Percentiles rank a stretch among this genome's conserved stretches.
phyloP scores from a whole-genome alignment of 257 asterid genomes.

The Fraxinus pennsylvanica region DNA sequence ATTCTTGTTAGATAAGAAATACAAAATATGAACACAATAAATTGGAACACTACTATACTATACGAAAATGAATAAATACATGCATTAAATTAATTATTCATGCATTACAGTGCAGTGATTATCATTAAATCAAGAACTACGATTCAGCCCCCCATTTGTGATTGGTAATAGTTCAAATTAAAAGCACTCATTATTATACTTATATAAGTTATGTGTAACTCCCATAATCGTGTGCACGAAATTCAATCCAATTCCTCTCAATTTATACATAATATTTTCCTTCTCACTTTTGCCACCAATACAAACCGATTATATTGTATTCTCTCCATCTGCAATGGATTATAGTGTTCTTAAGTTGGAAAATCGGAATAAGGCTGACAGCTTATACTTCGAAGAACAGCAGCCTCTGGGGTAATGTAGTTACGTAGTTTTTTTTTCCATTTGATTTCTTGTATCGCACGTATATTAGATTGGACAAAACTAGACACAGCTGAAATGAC shows the following conservation, averaged over 20 bases:
- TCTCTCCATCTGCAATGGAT: slow-evolving; percentile 28
- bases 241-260: slow-evolving; percentile 38
- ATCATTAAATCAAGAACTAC: slow-evolving; percentile 22
- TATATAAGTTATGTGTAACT: slow-evolving; percentile 50
- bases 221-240: slow-evolving; percentile 72
- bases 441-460: not conserved
- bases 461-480: not conserved
- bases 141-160: slow-evolving; percentile 56
- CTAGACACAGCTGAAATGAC: not conserved
- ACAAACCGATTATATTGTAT: too few species aligned
- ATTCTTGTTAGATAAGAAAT: too few species aligned
- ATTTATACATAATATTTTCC: slow-evolving; percentile 19
- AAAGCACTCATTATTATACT: slow-evolving; percentile 43
- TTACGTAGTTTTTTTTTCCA: not conserved
- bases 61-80: slow-evolving; percentile 13
- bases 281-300: not conserved
- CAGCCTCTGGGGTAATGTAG: slow-evolving; percentile 37
- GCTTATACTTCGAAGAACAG: slow-evolving; percentile 39
- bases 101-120: slow-evolving; percentile 4
- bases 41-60: not conserved
- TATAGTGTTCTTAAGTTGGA: slow-evolving; percentile 31
- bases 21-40: not conserved
- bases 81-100: not conserved
- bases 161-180: slow-evolving; percentile 54
- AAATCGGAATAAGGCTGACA: not conserved